These are phyloP conservation scores for Apiospora rasikravindrae DNA, from an alignment of 2,329 filamentous ascomycete genomes.

Conservation along the genomic window DNA sequence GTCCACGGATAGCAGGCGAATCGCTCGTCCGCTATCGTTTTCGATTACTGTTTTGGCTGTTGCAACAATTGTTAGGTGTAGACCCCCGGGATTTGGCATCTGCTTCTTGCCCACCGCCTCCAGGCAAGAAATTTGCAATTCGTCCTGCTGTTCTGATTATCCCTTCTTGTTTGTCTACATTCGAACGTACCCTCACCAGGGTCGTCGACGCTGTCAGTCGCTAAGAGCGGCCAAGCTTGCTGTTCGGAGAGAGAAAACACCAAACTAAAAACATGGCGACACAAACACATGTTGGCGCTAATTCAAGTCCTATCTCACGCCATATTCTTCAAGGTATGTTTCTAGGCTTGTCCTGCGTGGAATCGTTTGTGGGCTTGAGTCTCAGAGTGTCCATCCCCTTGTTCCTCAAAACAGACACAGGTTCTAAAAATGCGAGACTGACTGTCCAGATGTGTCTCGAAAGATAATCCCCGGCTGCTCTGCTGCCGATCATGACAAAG, in stretches of 20 bases:
- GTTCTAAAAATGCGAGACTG: neutral
- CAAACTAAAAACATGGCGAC: neutral
- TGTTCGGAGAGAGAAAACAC: neutral
- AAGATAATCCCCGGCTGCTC: constrained; percentile 30
- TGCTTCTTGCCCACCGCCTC: neutral
- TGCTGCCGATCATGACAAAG: constrained; percentile 21
- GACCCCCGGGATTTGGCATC: neutral
- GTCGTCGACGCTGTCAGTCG: neutral
- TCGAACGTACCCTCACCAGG: neutral
- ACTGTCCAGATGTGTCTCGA: neutral
- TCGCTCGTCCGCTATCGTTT: neutral
- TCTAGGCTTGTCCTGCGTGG: neutral
- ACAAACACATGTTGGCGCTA: neutral
- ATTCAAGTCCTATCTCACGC: constrained; percentile 16
- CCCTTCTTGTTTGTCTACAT: neutral
- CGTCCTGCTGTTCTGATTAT: neutral
- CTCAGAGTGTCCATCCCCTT: neutral
- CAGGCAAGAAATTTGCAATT: neutral
- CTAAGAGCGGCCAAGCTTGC: neutral
- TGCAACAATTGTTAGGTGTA: neutral
- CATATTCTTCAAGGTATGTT: constrained; percentile 15
- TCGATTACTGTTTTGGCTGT: neutral
- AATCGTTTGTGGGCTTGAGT: neutral
- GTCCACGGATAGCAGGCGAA: neutral
- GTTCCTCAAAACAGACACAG: neutral